Base-by-base conservation (phyloP, 495 filamentous ascomycete species). In the Penicillium dipodomyicola region DNA sequence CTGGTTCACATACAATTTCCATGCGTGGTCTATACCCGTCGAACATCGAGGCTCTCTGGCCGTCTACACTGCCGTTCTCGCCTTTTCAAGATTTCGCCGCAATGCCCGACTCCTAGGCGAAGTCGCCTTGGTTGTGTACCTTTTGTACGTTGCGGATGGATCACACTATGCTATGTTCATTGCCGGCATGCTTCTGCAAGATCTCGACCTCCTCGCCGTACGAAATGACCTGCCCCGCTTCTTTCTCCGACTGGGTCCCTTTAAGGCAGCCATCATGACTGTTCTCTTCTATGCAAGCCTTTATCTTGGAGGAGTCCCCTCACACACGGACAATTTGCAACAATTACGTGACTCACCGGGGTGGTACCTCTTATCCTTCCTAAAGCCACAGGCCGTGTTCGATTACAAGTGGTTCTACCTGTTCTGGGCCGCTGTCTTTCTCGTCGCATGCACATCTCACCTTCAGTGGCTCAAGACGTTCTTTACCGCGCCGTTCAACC, bases 11-110 rank as follows among this genome's bases (percentile, higher is more conserved):
- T 77, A 64, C 64, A 69, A 65, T 56, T 75, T 47, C 22, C 78
- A 80, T 57, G 55, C 79, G 19, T 82, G 79, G 79, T 80, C 79
- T 9, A 79, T 82, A n/a, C 75, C 76, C 1, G 64, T 75, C 33
- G 79, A 81, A 53, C 77, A 77, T 49, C 69, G 77, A 17, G 75
- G 74, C 17, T 80, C 77, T 1, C 72, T 82, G 54, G 64, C 74
- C 27, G 64, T 82, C 12, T 80, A 78, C 57, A 66, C 76, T 8
- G 59, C 71, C 3, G 49, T 77, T 4, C 52, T 77, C 23, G 70
- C 68, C 19, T 60, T 78, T 22, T 67, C 72, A 6, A 71, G 72
- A 54, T 70, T 71, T 20, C 63, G 68, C 17, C 62, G 68, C 14
- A 50, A 62, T 8, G 63, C 72, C 17, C 73, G 78, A 12, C 61